phyloP scores from a whole-genome alignment of 352 stramenopile genomes.

The Phytophthora cryptogea region DNA sequence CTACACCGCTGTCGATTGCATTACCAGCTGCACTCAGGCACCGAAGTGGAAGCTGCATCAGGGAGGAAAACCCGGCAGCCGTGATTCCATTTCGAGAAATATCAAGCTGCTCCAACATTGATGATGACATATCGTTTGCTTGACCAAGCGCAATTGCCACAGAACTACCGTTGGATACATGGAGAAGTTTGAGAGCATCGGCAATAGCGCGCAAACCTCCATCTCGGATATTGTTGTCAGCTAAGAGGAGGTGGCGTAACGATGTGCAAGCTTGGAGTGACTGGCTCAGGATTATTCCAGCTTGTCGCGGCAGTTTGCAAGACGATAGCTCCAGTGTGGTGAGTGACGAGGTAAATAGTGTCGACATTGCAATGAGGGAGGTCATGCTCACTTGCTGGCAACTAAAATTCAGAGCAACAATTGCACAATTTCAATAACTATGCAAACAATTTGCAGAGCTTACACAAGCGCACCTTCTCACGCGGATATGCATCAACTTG shows the following conservation, averaged over 20 bases:
- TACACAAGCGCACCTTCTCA: conserved; percentile 28
- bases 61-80: conserved; percentile 30
- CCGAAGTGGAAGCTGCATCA: conserved; percentile 30
- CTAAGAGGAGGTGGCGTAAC: conserved; percentile 41
- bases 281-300: conserved; percentile 64
- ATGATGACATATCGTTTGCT: background rate
- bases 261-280: conserved; percentile 42
- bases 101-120: conserved; percentile 45
- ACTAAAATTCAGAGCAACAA: conserved; percentile 8
- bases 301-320: conserved; percentile 56
- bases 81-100: conserved; percentile 56
- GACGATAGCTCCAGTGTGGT: conserved; percentile 52
- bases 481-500: conserved; percentile 29
- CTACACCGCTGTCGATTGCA: conserved; percentile 38
- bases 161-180: conserved; percentile 12
- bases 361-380: conserved; percentile 54
- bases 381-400: conserved; percentile 63
- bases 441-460: background rate
- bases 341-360: conserved; percentile 40
- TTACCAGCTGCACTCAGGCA: conserved; percentile 39
- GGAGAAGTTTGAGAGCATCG: conserved; percentile 42
- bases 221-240: conserved; percentile 61
- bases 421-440: background rate
- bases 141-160: conserved; percentile 2
- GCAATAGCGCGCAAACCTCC: conserved; percentile 53